phyloP scores from a whole-genome alignment of 164 flowering plant genomes.

The Taxillus chinensis region DNA sequence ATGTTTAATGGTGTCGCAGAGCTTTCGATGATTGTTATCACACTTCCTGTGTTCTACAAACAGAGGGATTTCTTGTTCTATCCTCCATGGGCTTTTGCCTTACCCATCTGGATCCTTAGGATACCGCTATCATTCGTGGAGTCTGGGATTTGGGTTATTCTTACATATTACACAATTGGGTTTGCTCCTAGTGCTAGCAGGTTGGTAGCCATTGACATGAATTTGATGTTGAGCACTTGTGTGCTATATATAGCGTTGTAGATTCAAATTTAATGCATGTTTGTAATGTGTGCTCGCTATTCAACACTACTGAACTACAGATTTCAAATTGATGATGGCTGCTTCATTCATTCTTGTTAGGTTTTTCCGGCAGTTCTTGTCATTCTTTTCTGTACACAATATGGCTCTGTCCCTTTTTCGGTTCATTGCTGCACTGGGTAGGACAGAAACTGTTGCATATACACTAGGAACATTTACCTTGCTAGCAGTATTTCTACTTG shows the following conservation, averaged over 20 bases:
- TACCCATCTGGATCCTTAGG: constrained; percentile 52
- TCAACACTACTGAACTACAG: too few relatives aligned
- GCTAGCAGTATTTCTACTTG: constrained; percentile 44
- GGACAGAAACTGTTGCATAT: constrained; percentile 36
- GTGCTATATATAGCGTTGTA: too few relatives aligned
- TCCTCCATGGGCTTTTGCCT: constrained; percentile 60
- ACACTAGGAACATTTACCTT: constrained; percentile 39
- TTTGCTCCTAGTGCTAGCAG: constrained; percentile 43
- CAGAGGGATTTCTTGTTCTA: constrained; percentile 50
- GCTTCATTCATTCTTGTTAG: constrained; percentile 11
- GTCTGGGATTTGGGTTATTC: constrained; percentile 40
- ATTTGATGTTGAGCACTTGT: too few relatives aligned
- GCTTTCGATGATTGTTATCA: constrained; percentile 42
- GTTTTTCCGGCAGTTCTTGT: constrained; percentile 42
- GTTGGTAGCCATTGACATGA: constrained; percentile 9
- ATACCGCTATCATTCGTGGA: constrained; percentile 49
- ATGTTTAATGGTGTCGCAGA: constrained; percentile 67
- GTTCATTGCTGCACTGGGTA: constrained; percentile 46
- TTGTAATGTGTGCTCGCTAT: too few relatives aligned
- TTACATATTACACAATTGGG: constrained; percentile 49
- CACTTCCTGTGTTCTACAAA: constrained; percentile 57
- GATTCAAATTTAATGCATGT: too few relatives aligned
- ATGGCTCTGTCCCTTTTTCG: constrained; percentile 51
- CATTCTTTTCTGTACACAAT: constrained; percentile 33
- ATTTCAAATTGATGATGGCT: neutral